A percentile compares a stretch with the other conserved stretches of the same genome.
phyloP scores from a whole-genome alignment of 1,284 basidiomycete genomes.

The Peniophora sp. region DNA sequence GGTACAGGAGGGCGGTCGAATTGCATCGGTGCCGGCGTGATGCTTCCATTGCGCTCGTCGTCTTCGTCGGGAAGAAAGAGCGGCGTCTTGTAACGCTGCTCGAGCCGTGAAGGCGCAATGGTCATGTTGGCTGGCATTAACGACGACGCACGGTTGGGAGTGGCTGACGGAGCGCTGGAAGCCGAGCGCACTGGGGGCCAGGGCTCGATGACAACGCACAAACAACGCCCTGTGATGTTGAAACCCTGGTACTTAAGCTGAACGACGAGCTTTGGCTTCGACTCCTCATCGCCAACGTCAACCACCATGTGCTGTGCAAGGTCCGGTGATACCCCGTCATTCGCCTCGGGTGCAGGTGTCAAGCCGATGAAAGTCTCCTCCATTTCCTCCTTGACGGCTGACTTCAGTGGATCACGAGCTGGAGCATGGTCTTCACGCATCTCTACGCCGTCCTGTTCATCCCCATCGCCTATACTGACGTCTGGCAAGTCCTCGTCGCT shows the following conservation, averaged over 20 bases:
- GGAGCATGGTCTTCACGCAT: slow-evolving; percentile 8
- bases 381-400: slow-evolving; percentile 11
- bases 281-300: slow-evolving; percentile 30
- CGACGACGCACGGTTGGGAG: slow-evolving; percentile 14
- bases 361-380: slow-evolving; percentile 6
- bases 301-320: slow-evolving; percentile 8
- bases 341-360: not conserved
- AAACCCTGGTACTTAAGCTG: slow-evolving; percentile 62
- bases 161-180: slow-evolving; percentile 28
- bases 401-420: not conserved
- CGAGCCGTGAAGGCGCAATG: slow-evolving; percentile 21
- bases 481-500: not conserved
- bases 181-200: slow-evolving; percentile 47
- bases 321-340: not conserved
- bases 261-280: slow-evolving; percentile 63
- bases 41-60: slow-evolving; percentile 20
- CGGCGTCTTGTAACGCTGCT: slow-evolving; percentile 39
- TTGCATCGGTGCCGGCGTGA: slow-evolving; percentile 29
- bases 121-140: slow-evolving; percentile 22
- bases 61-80: slow-evolving; percentile 58
- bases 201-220: slow-evolving; percentile 74
- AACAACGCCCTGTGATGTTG: slow-evolving; percentile 55
- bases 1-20: slow-evolving; percentile 30
- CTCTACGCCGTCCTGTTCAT: slow-evolving; percentile 14
- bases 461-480: slow-evolving; percentile 6